Conservation (phyloP, 2,329 filamentous ascomycete genomes). For the Aspergillus phoenicis region DNA sequence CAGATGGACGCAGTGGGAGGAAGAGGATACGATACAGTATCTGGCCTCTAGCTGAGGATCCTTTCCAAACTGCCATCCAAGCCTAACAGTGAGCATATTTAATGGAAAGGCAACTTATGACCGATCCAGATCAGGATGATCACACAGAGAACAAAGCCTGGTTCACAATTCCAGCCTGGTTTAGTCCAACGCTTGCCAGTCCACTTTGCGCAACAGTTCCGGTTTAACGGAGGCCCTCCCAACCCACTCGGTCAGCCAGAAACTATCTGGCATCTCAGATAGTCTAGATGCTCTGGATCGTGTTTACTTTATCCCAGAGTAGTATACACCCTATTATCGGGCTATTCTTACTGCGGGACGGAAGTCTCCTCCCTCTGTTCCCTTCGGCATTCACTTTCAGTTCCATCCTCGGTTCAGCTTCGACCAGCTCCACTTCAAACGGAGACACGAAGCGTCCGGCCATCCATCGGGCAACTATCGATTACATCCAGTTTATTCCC, state of each 20-base stretch:
- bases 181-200: not conserved
- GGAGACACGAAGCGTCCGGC: not conserved
- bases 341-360: not conserved
- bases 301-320: not conserved
- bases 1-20: not conserved
- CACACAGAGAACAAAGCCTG: not conserved
- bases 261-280: not conserved
- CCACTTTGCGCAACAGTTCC: not conserved
- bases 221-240: not conserved
- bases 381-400: conserved; percentile 4
- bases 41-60: conserved; percentile 9
- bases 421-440: not conserved
- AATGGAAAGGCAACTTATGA: conserved; percentile 4
- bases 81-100: not conserved
- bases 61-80: conserved; percentile 5
- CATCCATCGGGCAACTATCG: not conserved
- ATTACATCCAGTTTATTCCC: no score
- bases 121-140: conserved; percentile 1
- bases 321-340: not conserved
- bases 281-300: not conserved
- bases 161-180: not conserved
- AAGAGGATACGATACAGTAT: not conserved
- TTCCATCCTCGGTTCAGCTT: conserved; percentile 7
- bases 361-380: not conserved
- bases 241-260: not conserved